A percentile compares a stretch with the other conserved stretches of the same genome.
These are phyloP conservation scores for Przewalskia tangutica DNA, from an alignment of 257 asterid species.

Conservation along the genomic window DNA sequence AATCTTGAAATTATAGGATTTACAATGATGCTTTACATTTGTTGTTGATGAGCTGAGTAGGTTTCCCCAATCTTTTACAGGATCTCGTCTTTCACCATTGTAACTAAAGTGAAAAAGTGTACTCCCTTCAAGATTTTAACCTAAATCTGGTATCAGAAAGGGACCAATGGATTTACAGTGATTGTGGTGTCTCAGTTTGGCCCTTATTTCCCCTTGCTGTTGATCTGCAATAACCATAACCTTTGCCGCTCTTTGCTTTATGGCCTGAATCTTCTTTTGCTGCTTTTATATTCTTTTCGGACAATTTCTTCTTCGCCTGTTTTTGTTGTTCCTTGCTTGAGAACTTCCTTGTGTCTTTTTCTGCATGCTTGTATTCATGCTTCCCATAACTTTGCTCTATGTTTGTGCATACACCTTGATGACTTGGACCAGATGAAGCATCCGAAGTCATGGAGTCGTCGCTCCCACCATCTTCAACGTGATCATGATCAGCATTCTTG, in stretches of 20 bases:
- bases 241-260: conserved; percentile 28
- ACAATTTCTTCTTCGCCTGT: conserved; percentile 33
- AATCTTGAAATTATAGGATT: not conserved
- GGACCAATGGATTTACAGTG: not conserved
- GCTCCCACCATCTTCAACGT: conserved; percentile 35
- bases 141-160: not conserved
- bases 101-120: not conserved
- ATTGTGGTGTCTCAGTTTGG: not conserved
- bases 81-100: not conserved
- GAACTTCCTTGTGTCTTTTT: conserved; percentile 20
- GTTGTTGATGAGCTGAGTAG: not conserved
- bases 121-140: not conserved
- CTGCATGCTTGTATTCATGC: conserved; percentile 18
- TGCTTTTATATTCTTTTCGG: conserved; percentile 26
- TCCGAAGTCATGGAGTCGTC: conserved; percentile 95
- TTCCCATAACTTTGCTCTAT: conserved; percentile 2
- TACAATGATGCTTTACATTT: not conserved
- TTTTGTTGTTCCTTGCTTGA: conserved; percentile 30
- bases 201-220: conserved; percentile 9
- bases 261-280: conserved; percentile 35
- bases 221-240: conserved; percentile 15
- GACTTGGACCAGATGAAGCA: conserved; percentile 84
- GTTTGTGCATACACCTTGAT: conserved; percentile 20
- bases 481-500: not conserved
- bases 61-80: not conserved